A percentile compares a stretch with the other conserved stretches of the same genome.
Conservation (phyloP, 805 yeast species). For the Lipomyces lipofer region DNA sequence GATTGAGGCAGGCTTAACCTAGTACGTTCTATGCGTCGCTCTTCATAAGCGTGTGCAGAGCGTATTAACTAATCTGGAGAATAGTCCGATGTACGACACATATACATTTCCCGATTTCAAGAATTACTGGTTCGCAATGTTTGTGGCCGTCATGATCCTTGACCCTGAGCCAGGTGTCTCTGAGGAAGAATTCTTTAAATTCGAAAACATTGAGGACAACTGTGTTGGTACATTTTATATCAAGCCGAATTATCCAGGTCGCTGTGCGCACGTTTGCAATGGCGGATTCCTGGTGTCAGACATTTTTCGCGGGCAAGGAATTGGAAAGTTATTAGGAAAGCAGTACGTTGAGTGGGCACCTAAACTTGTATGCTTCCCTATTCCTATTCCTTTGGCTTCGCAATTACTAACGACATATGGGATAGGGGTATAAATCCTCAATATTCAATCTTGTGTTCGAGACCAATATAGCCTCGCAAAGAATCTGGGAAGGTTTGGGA, state of each 20-base stretch:
- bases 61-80: background rate
- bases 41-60: background rate
- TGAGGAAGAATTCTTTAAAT: conserved; percentile 11
- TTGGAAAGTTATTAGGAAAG: conserved; percentile 71
- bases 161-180: conserved; percentile 42
- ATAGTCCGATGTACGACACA: conserved; percentile 47
- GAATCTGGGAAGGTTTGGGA: conserved; percentile 81
- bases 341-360: conserved; percentile 74
- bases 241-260: conserved; percentile 83
- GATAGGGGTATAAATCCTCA: conserved; percentile 73
- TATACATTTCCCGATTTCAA: conserved; percentile 52
- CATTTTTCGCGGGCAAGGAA: conserved; percentile 59
- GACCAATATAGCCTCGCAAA: conserved; percentile 70
- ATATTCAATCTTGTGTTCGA: conserved; percentile 87
- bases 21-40: conserved; percentile 35
- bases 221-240: conserved; percentile 58
- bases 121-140: conserved; percentile 67
- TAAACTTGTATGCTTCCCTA: conserved; percentile 39
- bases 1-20: conserved; percentile 71
- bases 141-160: conserved; percentile 61
- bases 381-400: background rate
- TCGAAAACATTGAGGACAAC: conserved; percentile 47
- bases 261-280: conserved; percentile 84
- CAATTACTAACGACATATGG: background rate
- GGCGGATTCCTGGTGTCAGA: conserved; percentile 78